Conservation (phyloP, 2,329 filamentous ascomycete species). For the Alternaria hordeiaustralica region DNA sequence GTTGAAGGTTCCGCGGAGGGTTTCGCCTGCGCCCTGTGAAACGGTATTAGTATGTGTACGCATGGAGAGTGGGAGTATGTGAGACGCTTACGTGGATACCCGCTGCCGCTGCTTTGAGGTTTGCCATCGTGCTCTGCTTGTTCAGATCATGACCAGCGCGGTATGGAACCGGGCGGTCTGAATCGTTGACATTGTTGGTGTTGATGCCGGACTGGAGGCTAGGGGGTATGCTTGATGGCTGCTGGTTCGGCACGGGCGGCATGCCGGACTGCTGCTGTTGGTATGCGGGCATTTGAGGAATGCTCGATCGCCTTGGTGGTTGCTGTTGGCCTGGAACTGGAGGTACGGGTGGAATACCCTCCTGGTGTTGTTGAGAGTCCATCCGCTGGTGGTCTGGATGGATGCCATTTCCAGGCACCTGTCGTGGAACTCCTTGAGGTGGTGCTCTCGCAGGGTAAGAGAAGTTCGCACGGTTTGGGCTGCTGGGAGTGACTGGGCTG, state of each 20-base stretch:
- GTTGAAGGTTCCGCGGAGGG: conserved; percentile 45
- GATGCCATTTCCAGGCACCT: conserved; percentile 22
- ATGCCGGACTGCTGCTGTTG: conserved; percentile 23
- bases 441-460: conserved; percentile 44
- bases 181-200: conserved; percentile 14
- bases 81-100: conserved; percentile 43
- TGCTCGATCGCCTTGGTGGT: neutral
- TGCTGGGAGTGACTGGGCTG: conserved; percentile 35
- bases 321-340: conserved; percentile 5
- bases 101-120: conserved; percentile 42
- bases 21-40: conserved; percentile 43
- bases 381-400: conserved; percentile 3
- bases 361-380: conserved; percentile 12
- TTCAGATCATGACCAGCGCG: conserved; percentile 30
- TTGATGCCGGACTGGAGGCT: conserved; percentile 8
- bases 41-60: conserved; percentile 5
- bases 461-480: conserved; percentile 42
- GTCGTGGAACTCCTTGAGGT: conserved; percentile 40
- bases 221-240: neutral
- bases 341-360: conserved; percentile 3
- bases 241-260: conserved; percentile 8
- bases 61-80: neutral
- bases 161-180: conserved; percentile 29
- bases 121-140: conserved; percentile 40
- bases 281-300: conserved; percentile 1